A percentile compares a stretch with the other conserved stretches of the same genome.
Evolutionary conservation across 495 filamentous ascomycete species (phyloP).

Genomic region (Hyaloscypha hepaticicola): DNA sequence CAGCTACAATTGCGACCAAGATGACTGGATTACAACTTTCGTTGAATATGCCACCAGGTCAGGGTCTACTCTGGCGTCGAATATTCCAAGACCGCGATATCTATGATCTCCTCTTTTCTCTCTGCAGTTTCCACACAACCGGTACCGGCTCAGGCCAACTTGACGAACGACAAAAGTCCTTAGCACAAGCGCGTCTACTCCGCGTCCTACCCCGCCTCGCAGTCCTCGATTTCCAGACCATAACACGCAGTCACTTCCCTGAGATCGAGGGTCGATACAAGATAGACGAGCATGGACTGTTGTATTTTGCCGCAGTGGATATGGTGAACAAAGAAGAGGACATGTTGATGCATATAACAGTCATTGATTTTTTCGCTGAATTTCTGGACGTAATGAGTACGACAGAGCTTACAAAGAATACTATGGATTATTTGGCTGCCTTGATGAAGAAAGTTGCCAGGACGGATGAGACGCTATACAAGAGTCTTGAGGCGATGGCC

Average conservation of each 20-base stretch:
- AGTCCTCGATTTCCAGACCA: conserved; percentile 58
- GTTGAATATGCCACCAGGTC: conserved; percentile 47
- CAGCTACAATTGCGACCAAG: conserved; percentile 35
- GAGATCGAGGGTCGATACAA: conserved; percentile 55
- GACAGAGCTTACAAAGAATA: conserved; percentile 40
- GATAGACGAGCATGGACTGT: conserved; percentile 50
- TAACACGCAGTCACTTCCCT: conserved; percentile 56
- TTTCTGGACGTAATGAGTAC: conserved; percentile 55
- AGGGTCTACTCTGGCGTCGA: conserved; percentile 70
- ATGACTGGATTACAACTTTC: conserved; percentile 41
- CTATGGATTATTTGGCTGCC: conserved; percentile 40
- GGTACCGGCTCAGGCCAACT: conserved; percentile 41
- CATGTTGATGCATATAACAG: conserved; percentile 73
- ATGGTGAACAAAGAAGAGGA: conserved; percentile 74
- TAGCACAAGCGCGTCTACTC: conserved; percentile 77
- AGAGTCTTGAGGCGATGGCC: conserved; percentile 40
- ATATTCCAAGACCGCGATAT: conserved; percentile 66
- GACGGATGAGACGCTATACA: conserved; percentile 41
- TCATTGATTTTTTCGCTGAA: conserved; percentile 74
- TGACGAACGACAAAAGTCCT: conserved; percentile 62
- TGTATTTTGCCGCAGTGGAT: conserved; percentile 69
- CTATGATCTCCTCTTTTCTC: conserved; percentile 61
- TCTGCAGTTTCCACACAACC: conserved; percentile 52
- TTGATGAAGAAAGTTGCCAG: conserved; percentile 41
- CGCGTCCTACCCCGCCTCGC: conserved; percentile 68